Base-by-base conservation (phyloP, 1,284 basidiomycete genomes). In the Thecaphora frezii region DNA sequence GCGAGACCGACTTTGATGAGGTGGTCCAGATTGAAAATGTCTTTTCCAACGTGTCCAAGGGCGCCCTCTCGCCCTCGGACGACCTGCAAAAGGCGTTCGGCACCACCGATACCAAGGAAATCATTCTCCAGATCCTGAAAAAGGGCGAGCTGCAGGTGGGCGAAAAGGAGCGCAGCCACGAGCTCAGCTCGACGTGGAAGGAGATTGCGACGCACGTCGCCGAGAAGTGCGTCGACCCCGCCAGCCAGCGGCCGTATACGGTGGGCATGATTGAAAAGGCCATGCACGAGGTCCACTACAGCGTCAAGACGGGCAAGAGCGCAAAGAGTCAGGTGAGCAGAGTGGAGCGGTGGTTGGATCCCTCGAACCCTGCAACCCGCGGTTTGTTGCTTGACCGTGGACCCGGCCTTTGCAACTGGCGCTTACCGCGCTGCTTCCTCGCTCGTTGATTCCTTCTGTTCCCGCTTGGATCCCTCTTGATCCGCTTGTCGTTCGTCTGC, bases 201-300 rank as follows among this genome's bases (percentile, higher is more conserved):
- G 96, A 98, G 77, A 96, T 98, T 61, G 92, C 91, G 2, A 96
- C 91, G 0, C 85, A 92, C 41, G 91, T 98, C 4, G 88, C 92
- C 1, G 91, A 93, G 80, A 93, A 93, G 83, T 96, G 90, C 56
- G 92, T 97, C 33, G 93, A 98, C 74, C 96, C 94, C 1, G 81
- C 83, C 3, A 94, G 91, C 3, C 88, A 92, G 74, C 83, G 88
- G 23, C 92, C 93, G 5, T 93, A 97, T 79, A 89, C 93, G 1
- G 91, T 94, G 43, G 89, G 90, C 21, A 92, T 98, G 83, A 91
- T 99, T 61, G 96, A 99, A 77, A 98, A 97, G 81, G 93, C 93
- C 0, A 94, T 99, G 91, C 82, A 86, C 23, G 93, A 97, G 78
- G 87, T 91, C 7, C 93, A 93, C 13, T 96, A 89, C 80, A 93